Conservation (phyloP, 2,329 filamentous ascomycete species). For the Clonostachys chloroleuca region DNA sequence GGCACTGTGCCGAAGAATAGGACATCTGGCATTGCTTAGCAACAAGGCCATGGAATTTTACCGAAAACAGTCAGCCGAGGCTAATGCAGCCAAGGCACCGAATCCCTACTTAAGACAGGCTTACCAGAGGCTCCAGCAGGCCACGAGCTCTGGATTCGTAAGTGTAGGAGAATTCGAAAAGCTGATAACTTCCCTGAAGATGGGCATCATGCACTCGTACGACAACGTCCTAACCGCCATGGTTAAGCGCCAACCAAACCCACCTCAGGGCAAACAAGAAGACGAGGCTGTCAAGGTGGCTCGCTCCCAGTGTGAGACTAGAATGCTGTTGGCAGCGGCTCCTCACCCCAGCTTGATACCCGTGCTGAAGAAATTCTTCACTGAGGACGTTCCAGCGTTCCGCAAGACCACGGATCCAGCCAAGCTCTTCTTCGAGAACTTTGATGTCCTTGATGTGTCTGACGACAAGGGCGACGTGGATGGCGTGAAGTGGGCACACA, state of each 20-base stretch:
- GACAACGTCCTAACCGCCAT: conserved; percentile 35
- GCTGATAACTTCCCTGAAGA: conserved; percentile 45
- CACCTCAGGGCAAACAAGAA: conserved; percentile 34
- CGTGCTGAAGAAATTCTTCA: conserved; percentile 64
- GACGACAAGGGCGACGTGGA: conserved; percentile 47
- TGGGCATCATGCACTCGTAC: conserved; percentile 48
- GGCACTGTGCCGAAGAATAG: conserved; percentile 61
- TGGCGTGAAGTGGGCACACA: conserved; percentile 28
- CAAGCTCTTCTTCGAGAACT: conserved; percentile 70
- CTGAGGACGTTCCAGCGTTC: conserved; percentile 52
- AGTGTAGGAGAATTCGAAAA: conserved; percentile 59
- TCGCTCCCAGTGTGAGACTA: conserved; percentile 45
- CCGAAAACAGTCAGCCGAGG: conserved; percentile 33
- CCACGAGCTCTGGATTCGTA: conserved; percentile 46
- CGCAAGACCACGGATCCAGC: conserved; percentile 58
- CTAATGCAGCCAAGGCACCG: conserved; percentile 29
- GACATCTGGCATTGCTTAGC: conserved; percentile 48
- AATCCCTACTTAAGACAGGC: conserved; percentile 51
- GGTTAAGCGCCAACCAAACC: conserved; percentile 39
- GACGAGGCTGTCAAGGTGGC: conserved; percentile 38
- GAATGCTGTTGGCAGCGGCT: conserved; percentile 42
- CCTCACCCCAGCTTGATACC: conserved; percentile 42
- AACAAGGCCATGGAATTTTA: conserved; percentile 45
- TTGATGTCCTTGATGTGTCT: conserved; percentile 61
- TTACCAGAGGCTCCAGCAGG: conserved; percentile 48